phyloP scores from a whole-genome alignment of 257 asterid species.

The Jacaranda copaia region DNA sequence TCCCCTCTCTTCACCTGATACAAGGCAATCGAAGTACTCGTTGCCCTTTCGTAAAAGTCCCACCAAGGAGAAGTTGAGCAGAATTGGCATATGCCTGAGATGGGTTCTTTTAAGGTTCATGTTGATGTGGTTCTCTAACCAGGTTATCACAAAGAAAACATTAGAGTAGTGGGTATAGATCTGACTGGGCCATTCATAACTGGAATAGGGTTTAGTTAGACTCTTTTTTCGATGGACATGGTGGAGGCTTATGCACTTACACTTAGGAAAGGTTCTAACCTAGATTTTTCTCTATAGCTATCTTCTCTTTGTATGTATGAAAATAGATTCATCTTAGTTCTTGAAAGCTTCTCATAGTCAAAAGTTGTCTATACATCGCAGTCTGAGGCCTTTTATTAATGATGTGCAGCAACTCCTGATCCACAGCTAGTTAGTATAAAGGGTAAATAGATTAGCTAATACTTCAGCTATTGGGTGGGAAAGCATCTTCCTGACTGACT shows the following conservation, averaged over 20 bases:
- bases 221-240: conserved; percentile 20
- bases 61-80: conserved; percentile 9
- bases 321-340: not conserved
- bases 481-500: conserved; percentile 6
- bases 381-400: not conserved
- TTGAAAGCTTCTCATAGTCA: not conserved
- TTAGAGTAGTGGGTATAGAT: conserved; percentile 14
- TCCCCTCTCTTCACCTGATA: conserved; percentile 21
- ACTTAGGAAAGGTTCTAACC: not conserved
- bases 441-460: no score
- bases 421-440: no score
- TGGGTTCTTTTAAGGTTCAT: not conserved
- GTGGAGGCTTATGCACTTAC: conserved; percentile 24
- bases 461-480: not conserved
- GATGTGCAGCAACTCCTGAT: not conserved
- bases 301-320: conserved; percentile 1
- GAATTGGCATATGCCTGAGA: not conserved
- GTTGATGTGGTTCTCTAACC: conserved; percentile 15
- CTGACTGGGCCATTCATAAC: conserved; percentile 23
- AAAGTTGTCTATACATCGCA: no score
- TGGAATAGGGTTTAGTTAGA: conserved; percentile 22
- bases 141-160: not conserved
- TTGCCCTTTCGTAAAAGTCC: not conserved
- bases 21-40: conserved; percentile 4
- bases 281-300: not conserved